These are phyloP conservation scores for Alternaria triticimaculans DNA, from an alignment of 2,329 filamentous ascomycete species.

Conservation along the genomic window DNA sequence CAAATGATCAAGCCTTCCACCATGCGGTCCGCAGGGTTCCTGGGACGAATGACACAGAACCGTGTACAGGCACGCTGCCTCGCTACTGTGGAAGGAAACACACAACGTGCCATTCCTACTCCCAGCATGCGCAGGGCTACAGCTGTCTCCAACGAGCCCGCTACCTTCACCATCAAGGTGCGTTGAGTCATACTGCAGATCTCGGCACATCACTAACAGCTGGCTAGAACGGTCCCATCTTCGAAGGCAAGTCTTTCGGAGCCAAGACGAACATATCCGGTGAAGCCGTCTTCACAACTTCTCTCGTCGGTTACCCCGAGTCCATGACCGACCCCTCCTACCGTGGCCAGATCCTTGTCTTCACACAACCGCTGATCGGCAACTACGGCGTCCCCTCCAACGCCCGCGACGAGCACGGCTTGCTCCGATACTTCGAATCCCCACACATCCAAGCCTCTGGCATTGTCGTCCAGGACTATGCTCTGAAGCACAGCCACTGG, in stretches of 20 bases:
- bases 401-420: slow-evolving; percentile 82
- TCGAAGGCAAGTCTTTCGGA: slow-evolving; percentile 95
- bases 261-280: slow-evolving; percentile 96
- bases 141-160: slow-evolving; percentile 74
- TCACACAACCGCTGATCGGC: slow-evolving; percentile 96
- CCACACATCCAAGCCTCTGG: slow-evolving; percentile 96
- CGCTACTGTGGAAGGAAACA: slow-evolving; percentile 73
- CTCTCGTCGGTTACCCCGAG: slow-evolving; percentile 96
- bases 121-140: slow-evolving; percentile 64
- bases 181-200: slow-evolving; percentile 37
- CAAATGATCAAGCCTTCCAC: slow-evolving; percentile 62
- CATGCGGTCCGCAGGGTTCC: slow-evolving; percentile 49
- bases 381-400: slow-evolving; percentile 97
- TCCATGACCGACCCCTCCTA: slow-evolving; percentile 75
- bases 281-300: slow-evolving; percentile 98
- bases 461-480: slow-evolving; percentile 94
- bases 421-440: slow-evolving; percentile 97
- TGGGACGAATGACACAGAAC: slow-evolving; percentile 56
- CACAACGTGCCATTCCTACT: slow-evolving; percentile 70
- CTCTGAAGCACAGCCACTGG: slow-evolving; percentile 96
- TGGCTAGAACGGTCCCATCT: slow-evolving; percentile 84
- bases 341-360: slow-evolving; percentile 92
- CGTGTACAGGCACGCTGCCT: slow-evolving; percentile 59
- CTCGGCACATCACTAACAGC: slow-evolving; percentile 41
- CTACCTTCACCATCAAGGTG: slow-evolving; percentile 94